phyloP scores from a whole-genome alignment of 2,329 filamentous ascomycete genomes.

The Aspergillus niger region DNA sequence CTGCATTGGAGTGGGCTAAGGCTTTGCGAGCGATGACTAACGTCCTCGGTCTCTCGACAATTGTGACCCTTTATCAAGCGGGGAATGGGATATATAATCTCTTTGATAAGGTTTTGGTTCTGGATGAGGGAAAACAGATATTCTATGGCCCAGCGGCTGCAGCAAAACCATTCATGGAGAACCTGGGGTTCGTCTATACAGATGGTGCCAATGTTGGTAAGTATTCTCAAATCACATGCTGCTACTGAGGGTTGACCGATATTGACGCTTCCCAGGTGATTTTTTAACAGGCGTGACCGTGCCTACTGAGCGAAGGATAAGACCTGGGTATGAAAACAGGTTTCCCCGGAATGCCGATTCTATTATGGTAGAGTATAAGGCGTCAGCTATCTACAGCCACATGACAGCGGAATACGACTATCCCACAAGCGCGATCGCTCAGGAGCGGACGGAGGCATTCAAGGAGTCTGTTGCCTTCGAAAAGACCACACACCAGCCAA shows the following conservation, averaged over 20 bases:
- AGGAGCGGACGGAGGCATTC: slow-evolving; percentile 56
- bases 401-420: slow-evolving; percentile 62
- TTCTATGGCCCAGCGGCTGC: slow-evolving; percentile 63
- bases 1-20: slow-evolving; percentile 59
- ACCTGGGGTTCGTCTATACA: slow-evolving; percentile 62
- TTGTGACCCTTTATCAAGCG: slow-evolving; percentile 67
- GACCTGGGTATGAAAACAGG: slow-evolving; percentile 41
- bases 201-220: slow-evolving; percentile 61
- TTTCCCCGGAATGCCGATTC: slow-evolving; percentile 46
- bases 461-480: slow-evolving; percentile 54
- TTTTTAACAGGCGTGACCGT: slow-evolving; percentile 67
- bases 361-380: slow-evolving; percentile 54
- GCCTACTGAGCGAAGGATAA: slow-evolving; percentile 49
- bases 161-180: slow-evolving; percentile 65
- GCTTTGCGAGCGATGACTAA: slow-evolving; percentile 62
- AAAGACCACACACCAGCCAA: slow-evolving; percentile 57
- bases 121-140: slow-evolving; percentile 64
- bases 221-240: not conserved
- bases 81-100: slow-evolving; percentile 66
- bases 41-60: slow-evolving; percentile 57
- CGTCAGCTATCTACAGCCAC: slow-evolving; percentile 50
- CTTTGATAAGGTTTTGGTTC: slow-evolving; percentile 67
- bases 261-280: slow-evolving; percentile 42
- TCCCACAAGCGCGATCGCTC: slow-evolving; percentile 51
- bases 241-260: not conserved